A percentile compares a stretch with the other conserved stretches of the same genome.
Conservation (phyloP, 2,329 filamentous ascomycete genomes). For the Claviceps purpurea region DNA sequence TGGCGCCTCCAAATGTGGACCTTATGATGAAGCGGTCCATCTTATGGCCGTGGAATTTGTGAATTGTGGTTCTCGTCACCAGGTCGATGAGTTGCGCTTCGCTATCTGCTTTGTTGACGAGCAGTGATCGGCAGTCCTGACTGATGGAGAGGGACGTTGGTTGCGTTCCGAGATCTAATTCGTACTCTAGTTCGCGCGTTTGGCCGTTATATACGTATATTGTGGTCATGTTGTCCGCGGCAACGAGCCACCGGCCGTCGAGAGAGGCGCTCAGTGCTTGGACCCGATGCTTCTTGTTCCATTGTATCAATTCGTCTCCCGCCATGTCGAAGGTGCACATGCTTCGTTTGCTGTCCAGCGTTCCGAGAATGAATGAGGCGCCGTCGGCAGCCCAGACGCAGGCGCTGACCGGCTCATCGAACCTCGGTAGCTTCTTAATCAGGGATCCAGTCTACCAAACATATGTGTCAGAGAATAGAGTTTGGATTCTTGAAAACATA, state of each 20-base stretch:
- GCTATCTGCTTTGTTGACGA: slow-evolving; percentile 70
- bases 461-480: not conserved
- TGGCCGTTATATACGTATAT: slow-evolving; percentile 72
- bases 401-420: slow-evolving; percentile 73
- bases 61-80: slow-evolving; percentile 54
- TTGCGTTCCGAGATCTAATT: slow-evolving; percentile 50
- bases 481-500: too few relatives aligned
- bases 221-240: slow-evolving; percentile 55
- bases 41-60: slow-evolving; percentile 61
- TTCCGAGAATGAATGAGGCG: slow-evolving; percentile 64
- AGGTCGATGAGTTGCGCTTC: slow-evolving; percentile 71
- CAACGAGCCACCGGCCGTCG: slow-evolving; percentile 67
- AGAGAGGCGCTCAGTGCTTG: slow-evolving; percentile 75
- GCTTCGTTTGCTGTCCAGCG: slow-evolving; percentile 53
- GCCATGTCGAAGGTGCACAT: slow-evolving; percentile 58
- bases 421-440: slow-evolving; percentile 51
- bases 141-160: slow-evolving; percentile 74
- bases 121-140: slow-evolving; percentile 63
- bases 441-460: slow-evolving; percentile 45
- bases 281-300: slow-evolving; percentile 59
- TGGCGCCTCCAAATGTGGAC: slow-evolving; percentile 73
- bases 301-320: slow-evolving; percentile 50
- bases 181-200: slow-evolving; percentile 63
- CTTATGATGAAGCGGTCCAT: slow-evolving; percentile 71
- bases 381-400: slow-evolving; percentile 82